Evolutionary conservation across 176 grass and related monocot genomes (phyloP).

Genomic region (Tillandsia fasciculata): DNA sequence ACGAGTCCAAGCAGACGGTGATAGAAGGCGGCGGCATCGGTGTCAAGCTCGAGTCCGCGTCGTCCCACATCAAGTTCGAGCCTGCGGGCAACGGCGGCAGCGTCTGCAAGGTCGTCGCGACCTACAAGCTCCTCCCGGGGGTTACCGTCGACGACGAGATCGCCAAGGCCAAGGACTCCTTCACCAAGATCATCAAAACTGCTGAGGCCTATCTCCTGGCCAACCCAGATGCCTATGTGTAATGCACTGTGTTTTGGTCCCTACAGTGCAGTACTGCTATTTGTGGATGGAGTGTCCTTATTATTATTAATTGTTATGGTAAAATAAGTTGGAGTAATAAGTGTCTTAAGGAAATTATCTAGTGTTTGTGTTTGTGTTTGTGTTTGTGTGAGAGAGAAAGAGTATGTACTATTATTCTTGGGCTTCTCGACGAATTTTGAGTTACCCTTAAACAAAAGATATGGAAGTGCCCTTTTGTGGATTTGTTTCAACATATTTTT

Average conservation of each 20-base stretch:
- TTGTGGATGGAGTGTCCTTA: no score
- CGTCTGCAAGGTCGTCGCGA: constrained; percentile 38
- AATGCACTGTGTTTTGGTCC: not conserved
- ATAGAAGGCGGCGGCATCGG: constrained; percentile 60
- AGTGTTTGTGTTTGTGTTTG: no score
- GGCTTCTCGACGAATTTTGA: no score
- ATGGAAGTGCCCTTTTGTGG: not conserved
- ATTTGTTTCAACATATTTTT: not conserved
- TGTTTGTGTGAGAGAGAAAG: no score
- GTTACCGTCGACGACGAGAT: constrained; percentile 30
- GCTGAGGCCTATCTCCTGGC: constrained; percentile 49
- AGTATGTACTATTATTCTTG: no score
- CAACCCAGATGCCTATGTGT: constrained; percentile 44
- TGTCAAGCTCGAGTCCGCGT: constrained; percentile 24
- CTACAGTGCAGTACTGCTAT: no score
- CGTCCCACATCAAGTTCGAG: constrained; percentile 55
- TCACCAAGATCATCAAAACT: constrained; percentile 37
- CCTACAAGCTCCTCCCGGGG: constrained; percentile 37
- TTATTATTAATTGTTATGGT: no score
- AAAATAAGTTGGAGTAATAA: no score
- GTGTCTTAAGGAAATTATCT: no score
- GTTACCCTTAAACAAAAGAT: no score
- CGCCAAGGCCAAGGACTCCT: constrained; percentile 33
- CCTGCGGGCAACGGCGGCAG: constrained; percentile 34
- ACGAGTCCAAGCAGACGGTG: constrained; percentile 43